Percentiles rank a stretch among this genome's conserved stretches.
Evolutionary conservation across 2,329 filamentous ascomycete genomes (phyloP).

Genomic region (Pseudopithomyces maydicus): DNA sequence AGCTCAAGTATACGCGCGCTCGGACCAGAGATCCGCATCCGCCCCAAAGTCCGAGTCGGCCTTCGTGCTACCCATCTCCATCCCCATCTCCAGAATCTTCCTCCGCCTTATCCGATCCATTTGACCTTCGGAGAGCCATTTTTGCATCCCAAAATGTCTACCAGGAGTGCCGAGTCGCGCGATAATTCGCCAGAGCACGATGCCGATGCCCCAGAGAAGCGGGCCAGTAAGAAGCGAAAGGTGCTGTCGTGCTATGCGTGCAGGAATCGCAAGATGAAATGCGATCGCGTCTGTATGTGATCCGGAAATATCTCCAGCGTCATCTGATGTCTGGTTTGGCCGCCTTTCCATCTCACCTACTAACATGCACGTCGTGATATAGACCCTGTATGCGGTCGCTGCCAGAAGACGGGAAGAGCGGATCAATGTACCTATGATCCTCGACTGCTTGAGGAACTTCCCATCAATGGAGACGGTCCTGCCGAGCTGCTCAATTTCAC

Average conservation of each 20-base stretch:
- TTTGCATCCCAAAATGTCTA: conserved; percentile 28
- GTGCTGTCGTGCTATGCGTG: conserved; percentile 55
- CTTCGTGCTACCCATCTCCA: conserved; percentile 3
- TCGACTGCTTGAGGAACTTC: conserved; percentile 39
- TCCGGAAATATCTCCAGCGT: neutral
- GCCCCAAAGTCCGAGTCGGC: conserved; percentile 12
- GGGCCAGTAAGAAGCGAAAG: conserved; percentile 49
- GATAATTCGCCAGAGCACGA: conserved; percentile 33
- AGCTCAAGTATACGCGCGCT: neutral
- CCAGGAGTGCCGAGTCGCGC: conserved; percentile 35
- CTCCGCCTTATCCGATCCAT: conserved; percentile 31
- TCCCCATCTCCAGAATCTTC: conserved; percentile 21
- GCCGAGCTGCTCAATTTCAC: conserved; percentile 16
- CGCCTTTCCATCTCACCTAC: too few relatives aligned
- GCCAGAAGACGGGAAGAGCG: conserved; percentile 49
- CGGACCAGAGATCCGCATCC: conserved; percentile 11
- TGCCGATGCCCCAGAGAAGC: conserved; percentile 41
- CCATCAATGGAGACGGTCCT: conserved; percentile 28
- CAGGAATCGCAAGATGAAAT: conserved; percentile 54
- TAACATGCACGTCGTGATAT: neutral
- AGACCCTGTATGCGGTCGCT: conserved; percentile 51
- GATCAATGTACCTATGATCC: conserved; percentile 50
- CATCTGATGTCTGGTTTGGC: neutral
- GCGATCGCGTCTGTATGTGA: conserved; percentile 44
- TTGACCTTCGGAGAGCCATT: conserved; percentile 1